Evolutionary conservation across 352 stramenopile species (phyloP).

Genomic region (Globisporangium rhizosaccharum): DNA sequence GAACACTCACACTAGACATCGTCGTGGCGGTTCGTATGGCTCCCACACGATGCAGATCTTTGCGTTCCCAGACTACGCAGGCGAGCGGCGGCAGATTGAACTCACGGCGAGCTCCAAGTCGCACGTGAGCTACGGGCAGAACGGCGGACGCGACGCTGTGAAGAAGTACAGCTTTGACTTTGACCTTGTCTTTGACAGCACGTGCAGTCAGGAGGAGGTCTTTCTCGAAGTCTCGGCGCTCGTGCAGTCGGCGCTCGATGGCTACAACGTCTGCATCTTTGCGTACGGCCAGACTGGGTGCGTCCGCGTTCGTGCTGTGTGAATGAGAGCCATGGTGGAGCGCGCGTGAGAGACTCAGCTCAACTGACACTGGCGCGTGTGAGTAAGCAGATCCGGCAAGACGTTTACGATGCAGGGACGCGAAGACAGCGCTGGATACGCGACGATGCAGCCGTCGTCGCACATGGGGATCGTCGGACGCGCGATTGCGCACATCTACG

Average conservation of each 20-base stretch:
- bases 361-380: no score
- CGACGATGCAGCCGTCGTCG: slow-evolving; percentile 34
- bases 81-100: slow-evolving; percentile 67
- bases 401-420: slow-evolving; percentile 87
- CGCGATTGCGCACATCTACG: slow-evolving; percentile 75
- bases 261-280: slow-evolving; percentile 96
- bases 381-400: slow-evolving; percentile 58
- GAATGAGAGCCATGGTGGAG: neutral
- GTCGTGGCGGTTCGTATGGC: neutral
- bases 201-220: slow-evolving; percentile 92
- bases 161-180: slow-evolving; percentile 96
- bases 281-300: slow-evolving; percentile 87
- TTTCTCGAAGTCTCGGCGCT: slow-evolving; percentile 95
- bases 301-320: neutral
- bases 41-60: slow-evolving; percentile 39
- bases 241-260: slow-evolving; percentile 93
- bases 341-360: no score
- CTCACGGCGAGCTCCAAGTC: slow-evolving; percentile 54
- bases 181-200: slow-evolving; percentile 95
- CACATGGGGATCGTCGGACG: slow-evolving; percentile 81
- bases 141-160: slow-evolving; percentile 33
- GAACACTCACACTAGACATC: neutral
- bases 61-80: slow-evolving; percentile 61
- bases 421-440: slow-evolving; percentile 26
- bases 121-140: slow-evolving; percentile 73